Evolutionary conservation across 495 filamentous ascomycete species (phyloP).

Genomic region (Friedmanniomyces simplex): DNA sequence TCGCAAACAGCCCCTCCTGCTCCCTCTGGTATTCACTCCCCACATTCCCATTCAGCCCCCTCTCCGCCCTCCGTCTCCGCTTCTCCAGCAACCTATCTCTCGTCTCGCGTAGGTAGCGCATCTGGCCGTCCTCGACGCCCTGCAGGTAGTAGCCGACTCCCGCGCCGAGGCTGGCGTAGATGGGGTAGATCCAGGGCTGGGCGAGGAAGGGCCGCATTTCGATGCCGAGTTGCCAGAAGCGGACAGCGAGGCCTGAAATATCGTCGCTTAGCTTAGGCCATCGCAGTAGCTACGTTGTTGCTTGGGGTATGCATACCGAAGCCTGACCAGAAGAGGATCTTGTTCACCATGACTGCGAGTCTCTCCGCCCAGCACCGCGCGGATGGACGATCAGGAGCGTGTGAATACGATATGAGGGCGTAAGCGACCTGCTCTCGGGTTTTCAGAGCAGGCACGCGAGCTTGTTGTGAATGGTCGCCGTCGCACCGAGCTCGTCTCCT

Average conservation of each 20-base stretch:
- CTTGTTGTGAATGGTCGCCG: background rate
- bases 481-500: background rate
- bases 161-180: constrained; percentile 73
- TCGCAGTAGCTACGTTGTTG: background rate
- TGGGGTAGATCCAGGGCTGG: constrained; percentile 80
- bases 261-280: background rate
- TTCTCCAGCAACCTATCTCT: constrained; percentile 76
- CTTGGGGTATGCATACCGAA: constrained; percentile 59
- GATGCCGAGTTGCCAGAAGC: constrained; percentile 91
- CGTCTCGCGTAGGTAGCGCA: constrained; percentile 61
- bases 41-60: constrained; percentile 29
- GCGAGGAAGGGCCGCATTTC: constrained; percentile 87
- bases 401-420: background rate
- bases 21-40: constrained; percentile 12
- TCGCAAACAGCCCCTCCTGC: constrained; percentile 18
- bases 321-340: constrained; percentile 90
- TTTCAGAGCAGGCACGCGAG: background rate
- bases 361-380: background rate
- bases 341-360: constrained; percentile 49
- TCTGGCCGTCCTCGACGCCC: constrained; percentile 71
- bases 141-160: constrained; percentile 95
- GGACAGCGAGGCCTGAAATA: constrained; percentile 67
- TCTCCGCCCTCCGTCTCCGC: constrained; percentile 61
- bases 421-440: background rate
- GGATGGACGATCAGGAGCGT: background rate